Conservation (phyloP, 345 rosid species). For the Corymbia maculata region DNA sequence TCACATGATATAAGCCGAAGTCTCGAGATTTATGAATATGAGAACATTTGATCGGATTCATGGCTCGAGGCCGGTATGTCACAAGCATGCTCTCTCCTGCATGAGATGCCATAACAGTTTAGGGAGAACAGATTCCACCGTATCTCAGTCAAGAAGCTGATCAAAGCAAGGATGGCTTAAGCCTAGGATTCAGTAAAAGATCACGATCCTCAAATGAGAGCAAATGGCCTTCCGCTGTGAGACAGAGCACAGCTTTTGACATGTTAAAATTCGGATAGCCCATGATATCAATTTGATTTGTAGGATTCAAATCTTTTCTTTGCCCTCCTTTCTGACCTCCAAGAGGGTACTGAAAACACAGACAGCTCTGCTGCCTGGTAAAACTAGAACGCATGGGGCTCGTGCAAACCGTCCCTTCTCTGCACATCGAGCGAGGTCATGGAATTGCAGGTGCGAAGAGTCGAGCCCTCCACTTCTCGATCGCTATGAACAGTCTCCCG, state of each 20-base stretch:
- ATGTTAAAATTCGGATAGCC: not conserved
- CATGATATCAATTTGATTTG: not conserved
- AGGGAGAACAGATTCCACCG: not conserved
- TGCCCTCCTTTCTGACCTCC: not conserved
- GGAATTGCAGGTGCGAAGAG: not conserved
- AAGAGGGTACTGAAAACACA: not conserved
- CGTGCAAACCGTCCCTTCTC: not conserved
- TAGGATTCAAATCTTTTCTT: not conserved
- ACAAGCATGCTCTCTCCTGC: not conserved
- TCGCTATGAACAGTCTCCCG: not conserved
- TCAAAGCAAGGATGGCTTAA: too few relatives aligned
- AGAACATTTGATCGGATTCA: not conserved
- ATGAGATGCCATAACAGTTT: not conserved
- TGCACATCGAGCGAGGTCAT: not conserved
- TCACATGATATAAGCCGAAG: not conserved
- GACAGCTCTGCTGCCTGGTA: not conserved
- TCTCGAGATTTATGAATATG: not conserved
- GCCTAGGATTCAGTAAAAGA: not conserved
- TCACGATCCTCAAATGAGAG: not conserved
- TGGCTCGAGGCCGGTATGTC: not conserved
- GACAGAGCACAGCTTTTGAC: not conserved
- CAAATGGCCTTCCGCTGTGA: not conserved
- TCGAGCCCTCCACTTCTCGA: not conserved
- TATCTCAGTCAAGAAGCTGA: not conserved
- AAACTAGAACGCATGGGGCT: not conserved